Base-by-base conservation (phyloP, 2,329 filamentous ascomycete genomes). In the Aspergillus chevalieri region DNA sequence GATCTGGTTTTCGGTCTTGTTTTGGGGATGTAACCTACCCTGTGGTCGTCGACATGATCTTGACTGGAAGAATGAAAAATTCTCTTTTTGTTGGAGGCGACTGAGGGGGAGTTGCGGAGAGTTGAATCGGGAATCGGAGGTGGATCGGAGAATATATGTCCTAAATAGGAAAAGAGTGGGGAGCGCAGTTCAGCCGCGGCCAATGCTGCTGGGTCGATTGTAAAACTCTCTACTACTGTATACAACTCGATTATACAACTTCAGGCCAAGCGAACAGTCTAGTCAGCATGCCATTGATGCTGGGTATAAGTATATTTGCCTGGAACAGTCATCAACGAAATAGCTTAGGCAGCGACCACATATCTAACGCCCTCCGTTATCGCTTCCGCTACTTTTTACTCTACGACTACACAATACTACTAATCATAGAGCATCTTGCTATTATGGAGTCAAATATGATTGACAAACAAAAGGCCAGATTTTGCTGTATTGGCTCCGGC, bases 41-140 rank as follows among this genome's bases (percentile, higher is more conserved):
- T 54, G 71, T 66, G 48, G 75, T 83, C 53, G 79, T 81, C 43
- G 79, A 72, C 79, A 82, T 82, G 17, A 19, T 41, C 8, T 22
- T 41, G 17, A 38, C 6, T 38, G 7, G 38, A 9, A 41, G 38
- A 41, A 41, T 14, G 42, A 36, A 12, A 42, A 43, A 41, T 14
- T 24, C 10, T 21, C 17, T 21, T 6, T n/a, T 36, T 17, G n/a
- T 17, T 41, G 38, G 15, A 24, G 41, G 21, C 22, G 34, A 21
- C 7, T 22, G 44, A 28, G 19, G 22, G 46, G 45, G 47, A 49
- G 24, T 47, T 33, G 44, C 14, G 22, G 33, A 43, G 41, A 34
- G 42, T 43, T 42, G 47, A 21, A 41, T 56, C 46, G 52, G 52
- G 36, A 36, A 52, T 52, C 55, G 56, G 55, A 54, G 52, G 26